These are phyloP conservation scores for Sporisorium iseilematis-ciliati DNA, from an alignment of 1,284 basidiomycete species.

Conservation along the genomic window DNA sequence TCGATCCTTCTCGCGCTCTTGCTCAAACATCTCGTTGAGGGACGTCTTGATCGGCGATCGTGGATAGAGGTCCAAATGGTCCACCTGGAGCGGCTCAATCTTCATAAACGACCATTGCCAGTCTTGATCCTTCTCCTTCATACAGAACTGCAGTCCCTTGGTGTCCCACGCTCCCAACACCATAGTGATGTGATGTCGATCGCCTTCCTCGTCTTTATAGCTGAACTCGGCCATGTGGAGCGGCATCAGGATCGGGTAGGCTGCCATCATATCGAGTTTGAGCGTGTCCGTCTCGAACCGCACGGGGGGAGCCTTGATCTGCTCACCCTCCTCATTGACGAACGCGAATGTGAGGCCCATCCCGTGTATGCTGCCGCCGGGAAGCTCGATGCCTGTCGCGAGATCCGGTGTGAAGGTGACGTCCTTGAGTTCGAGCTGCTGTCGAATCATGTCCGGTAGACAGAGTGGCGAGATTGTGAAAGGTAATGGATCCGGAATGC, in stretches of 20 bases:
- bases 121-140: conserved; percentile 38
- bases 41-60: conserved; percentile 27
- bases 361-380: conserved; percentile 26
- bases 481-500: conserved; percentile 38
- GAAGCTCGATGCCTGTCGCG: conserved; percentile 25
- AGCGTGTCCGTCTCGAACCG: conserved; percentile 41
- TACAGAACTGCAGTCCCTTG: conserved; percentile 32
- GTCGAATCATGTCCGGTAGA: conserved; percentile 39
- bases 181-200: conserved; percentile 21
- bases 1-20: conserved; percentile 15
- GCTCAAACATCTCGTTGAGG: conserved; percentile 33
- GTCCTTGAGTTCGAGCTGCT: conserved; percentile 33
- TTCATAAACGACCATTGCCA: conserved; percentile 26
- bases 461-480: conserved; percentile 52
- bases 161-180: conserved; percentile 46
- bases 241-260: conserved; percentile 50
- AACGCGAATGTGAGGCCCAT: conserved; percentile 23
- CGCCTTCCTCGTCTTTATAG: conserved; percentile 24
- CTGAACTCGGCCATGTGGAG: conserved; percentile 43
- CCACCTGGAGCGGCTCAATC: conserved; percentile 19
- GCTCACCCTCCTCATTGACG: conserved; percentile 29
- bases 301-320: conserved; percentile 25
- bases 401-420: conserved; percentile 33
- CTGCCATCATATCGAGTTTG: conserved; percentile 45
- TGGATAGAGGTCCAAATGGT: conserved; percentile 34